A percentile compares a stretch with the other conserved stretches of the same genome.
phyloP scores from a whole-genome alignment of 2,329 filamentous ascomycete genomes.

The Ilyonectria destructans region DNA sequence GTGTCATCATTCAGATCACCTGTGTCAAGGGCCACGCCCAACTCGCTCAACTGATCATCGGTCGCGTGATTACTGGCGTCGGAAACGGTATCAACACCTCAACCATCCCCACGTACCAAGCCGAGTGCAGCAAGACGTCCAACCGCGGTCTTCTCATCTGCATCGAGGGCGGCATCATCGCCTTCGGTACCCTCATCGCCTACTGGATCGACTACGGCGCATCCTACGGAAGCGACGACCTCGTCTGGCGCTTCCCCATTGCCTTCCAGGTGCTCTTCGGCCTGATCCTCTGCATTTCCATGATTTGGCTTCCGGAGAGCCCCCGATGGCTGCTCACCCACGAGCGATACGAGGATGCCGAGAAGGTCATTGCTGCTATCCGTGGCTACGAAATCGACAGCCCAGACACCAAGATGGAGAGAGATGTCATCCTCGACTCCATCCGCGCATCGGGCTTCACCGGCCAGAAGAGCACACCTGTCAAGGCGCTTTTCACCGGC shows the following conservation, averaged over 20 bases:
- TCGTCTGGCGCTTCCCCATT: slow-evolving; percentile 71
- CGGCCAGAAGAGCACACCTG: slow-evolving; percentile 62
- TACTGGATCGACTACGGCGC: slow-evolving; percentile 63
- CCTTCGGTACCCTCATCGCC: slow-evolving; percentile 59
- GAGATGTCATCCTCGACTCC: slow-evolving; percentile 64
- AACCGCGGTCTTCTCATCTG: slow-evolving; percentile 70
- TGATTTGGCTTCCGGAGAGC: slow-evolving; percentile 64
- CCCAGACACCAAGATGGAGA: slow-evolving; percentile 71
- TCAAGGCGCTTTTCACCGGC: slow-evolving; percentile 71
- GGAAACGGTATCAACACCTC: slow-evolving; percentile 68
- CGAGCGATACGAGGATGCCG: slow-evolving; percentile 61
- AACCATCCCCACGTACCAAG: slow-evolving; percentile 70
- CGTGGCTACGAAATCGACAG: slow-evolving; percentile 64
- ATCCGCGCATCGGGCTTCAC: slow-evolving; percentile 69
- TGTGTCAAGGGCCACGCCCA: slow-evolving; percentile 53
- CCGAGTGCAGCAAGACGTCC: slow-evolving; percentile 67
- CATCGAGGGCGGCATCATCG: slow-evolving; percentile 62
- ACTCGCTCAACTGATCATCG: slow-evolving; percentile 67
- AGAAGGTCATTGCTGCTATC: slow-evolving; percentile 49
- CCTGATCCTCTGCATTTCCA: slow-evolving; percentile 59
- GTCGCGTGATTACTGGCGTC: slow-evolving; percentile 67
- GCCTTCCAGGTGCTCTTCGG: slow-evolving; percentile 60
- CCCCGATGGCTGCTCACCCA: slow-evolving; percentile 66
- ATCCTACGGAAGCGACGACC: slow-evolving; percentile 61
- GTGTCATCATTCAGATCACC: slow-evolving; percentile 72